Conservation (phyloP, 2,329 filamentous ascomycete genomes). For the Alternaria sp. region DNA sequence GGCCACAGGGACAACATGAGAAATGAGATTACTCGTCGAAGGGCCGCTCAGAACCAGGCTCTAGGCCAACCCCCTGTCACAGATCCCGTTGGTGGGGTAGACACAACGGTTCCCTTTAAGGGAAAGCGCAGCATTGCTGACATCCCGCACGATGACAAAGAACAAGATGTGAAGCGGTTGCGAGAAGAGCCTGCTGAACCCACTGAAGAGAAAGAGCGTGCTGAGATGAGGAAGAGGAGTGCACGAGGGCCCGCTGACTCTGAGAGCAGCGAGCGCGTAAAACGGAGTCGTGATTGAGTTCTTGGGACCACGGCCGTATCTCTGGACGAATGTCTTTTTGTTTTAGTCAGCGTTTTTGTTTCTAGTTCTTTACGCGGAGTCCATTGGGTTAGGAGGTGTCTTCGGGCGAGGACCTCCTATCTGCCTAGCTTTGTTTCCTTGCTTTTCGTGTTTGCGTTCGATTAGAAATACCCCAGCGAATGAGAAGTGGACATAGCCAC, state of each 20-base stretch:
- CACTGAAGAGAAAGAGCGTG: background rate
- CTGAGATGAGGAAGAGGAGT: background rate
- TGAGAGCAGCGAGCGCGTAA: background rate
- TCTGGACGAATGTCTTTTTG: background rate
- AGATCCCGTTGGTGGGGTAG: background rate
- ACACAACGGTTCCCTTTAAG: accelerated
- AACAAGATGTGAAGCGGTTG: background rate
- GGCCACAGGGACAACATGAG: background rate
- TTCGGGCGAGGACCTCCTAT: background rate
- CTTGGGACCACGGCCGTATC: accelerated
- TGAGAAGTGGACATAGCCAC: background rate
- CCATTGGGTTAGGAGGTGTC: background rate
- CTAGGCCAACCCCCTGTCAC: background rate
- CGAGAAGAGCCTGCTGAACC: background rate
- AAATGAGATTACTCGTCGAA: background rate
- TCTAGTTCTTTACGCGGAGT: background rate
- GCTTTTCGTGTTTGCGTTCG: background rate
- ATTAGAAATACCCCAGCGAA: background rate
- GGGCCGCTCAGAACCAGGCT: too few relatives aligned
- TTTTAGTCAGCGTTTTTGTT: background rate
- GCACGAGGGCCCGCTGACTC: background rate
- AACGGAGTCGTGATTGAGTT: background rate
- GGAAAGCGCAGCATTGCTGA: background rate
- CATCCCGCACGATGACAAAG: background rate
- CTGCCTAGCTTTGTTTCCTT: too few relatives aligned